These are phyloP conservation scores for Solanum appendiculatum DNA, from an alignment of 257 asterid species.

Conservation along the genomic window DNA sequence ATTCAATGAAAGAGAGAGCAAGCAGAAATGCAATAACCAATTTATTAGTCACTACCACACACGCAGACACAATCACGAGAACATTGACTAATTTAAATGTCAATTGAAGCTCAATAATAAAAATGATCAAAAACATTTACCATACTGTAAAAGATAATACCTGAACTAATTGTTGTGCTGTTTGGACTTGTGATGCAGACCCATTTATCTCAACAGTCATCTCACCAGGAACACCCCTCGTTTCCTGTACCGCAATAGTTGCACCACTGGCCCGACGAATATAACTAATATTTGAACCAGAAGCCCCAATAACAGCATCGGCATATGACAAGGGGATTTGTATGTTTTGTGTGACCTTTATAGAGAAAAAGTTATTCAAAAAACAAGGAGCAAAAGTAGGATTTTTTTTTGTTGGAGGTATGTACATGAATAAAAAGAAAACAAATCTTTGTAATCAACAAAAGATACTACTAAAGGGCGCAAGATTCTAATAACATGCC, in stretches of 20 bases:
- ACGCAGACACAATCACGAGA: background rate
- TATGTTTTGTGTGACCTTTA: slow-evolving; percentile 67
- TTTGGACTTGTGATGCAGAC: slow-evolving; percentile 76
- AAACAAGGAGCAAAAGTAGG: background rate
- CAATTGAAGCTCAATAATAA: background rate
- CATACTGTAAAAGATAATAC: slow-evolving; percentile 13
- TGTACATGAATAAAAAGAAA: background rate
- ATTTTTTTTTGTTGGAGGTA: background rate
- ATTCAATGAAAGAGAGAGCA: background rate
- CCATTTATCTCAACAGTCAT: slow-evolving; percentile 96
- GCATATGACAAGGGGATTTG: slow-evolving; percentile 78
- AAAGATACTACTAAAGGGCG: background rate
- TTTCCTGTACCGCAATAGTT: slow-evolving; percentile 71
- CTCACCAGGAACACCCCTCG: slow-evolving; percentile 79
- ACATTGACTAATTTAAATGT: background rate
- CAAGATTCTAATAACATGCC: background rate
- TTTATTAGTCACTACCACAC: background rate
- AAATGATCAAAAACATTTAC: background rate
- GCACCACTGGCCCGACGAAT: slow-evolving; percentile 95
- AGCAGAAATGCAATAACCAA: background rate
- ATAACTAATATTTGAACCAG: slow-evolving; percentile 82
- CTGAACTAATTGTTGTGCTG: slow-evolving; percentile 92
- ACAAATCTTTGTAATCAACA: background rate
- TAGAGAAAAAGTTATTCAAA: background rate
- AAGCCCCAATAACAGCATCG: slow-evolving; percentile 76